Evolutionary conservation across 768 basidiomycete species (phyloP), one percentile per base, ranked within the genome.

Genomic region (Nevesoporus exiguus): DNA sequence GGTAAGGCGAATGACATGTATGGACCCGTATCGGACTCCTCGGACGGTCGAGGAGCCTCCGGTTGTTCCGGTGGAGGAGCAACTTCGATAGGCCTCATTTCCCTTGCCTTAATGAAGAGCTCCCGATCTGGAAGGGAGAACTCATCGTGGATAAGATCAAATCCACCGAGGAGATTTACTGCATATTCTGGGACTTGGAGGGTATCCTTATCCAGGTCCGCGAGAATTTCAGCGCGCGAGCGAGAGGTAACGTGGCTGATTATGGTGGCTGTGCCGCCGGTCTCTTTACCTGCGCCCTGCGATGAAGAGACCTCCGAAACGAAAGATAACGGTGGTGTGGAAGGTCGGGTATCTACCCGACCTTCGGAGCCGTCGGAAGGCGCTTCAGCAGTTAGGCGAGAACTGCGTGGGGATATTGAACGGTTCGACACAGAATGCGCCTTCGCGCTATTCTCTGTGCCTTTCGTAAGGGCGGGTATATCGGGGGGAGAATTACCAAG

Each of bases 121-220:
- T 67, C 63, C 61, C 67, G 66, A 53, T 69, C 55, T n/a, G 66
- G 67, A 51, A 73, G 72, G 27, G 64, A 45, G 31, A 72, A 56
- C 29, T 72, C 60, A 44, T 74, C 62, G 47, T 69, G 65, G 47
- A 71, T 69, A 53, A 70, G 61, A 51, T 77, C 77, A 21, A 80
- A 70, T 14, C 66, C 73, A 25, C 74, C 71, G 49, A 80, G 66
- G 40, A 80, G 74, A 57, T 76, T 69, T 49, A 72, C 62, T 6
- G 76, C 77, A 52, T 80, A 80, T 47, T 73, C 73, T 9, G 79
- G 78, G 47, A 79, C 69, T 47, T 69, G 56, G 37, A 74, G 65
- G 15, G 64, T 66, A 21, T 77, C 57, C 52, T 68, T 65, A 46
- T 66, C 65, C 59, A 69, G 45, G 42, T 58, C 67, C 30, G 70